Conservation (phyloP, 768 basidiomycete genomes). For the Leucogyrophana mollusca region DNA sequence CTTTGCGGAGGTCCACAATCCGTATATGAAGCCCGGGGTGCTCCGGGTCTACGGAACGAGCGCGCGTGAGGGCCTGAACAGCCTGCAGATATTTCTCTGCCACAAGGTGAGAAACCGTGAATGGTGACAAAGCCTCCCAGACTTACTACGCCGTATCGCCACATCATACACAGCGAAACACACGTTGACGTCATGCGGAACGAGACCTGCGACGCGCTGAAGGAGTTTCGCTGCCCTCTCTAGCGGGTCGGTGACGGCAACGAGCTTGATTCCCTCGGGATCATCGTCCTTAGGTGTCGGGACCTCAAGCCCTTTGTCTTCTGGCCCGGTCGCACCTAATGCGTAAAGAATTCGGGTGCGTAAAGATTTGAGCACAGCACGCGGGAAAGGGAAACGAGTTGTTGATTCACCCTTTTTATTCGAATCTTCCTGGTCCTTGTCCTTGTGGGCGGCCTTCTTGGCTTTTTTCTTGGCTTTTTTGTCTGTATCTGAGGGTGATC, state of each 20-base stretch:
- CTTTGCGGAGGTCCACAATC: slow-evolving; percentile 58
- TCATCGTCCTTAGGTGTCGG: slow-evolving; percentile 71
- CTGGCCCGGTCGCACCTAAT: slow-evolving; percentile 33
- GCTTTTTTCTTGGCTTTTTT: slow-evolving; percentile 88
- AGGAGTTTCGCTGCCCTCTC: slow-evolving; percentile 76
- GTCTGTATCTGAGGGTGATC: slow-evolving; percentile 54
- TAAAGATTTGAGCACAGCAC: slow-evolving; percentile 8
- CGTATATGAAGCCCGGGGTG: slow-evolving; percentile 73
- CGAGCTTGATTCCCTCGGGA: slow-evolving; percentile 74
- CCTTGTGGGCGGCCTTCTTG: slow-evolving; percentile 69
- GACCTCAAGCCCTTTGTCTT: slow-evolving; percentile 72
- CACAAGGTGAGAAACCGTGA: slow-evolving; percentile 1
- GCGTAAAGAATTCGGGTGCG: slow-evolving; percentile 18
- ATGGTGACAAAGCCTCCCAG: neutral
- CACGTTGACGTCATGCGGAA: slow-evolving; percentile 54
- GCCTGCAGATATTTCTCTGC: slow-evolving; percentile 84
- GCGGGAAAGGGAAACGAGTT: slow-evolving; percentile 8
- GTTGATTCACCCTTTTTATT: slow-evolving; percentile 60
- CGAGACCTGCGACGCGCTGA: slow-evolving; percentile 55
- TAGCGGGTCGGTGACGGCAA: slow-evolving; percentile 61
- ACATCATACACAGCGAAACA: slow-evolving; percentile 83
- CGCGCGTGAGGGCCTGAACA: slow-evolving; percentile 59
- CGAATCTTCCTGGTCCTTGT: slow-evolving; percentile 48
- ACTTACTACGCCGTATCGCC: slow-evolving; percentile 73
- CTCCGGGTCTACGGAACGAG: slow-evolving; percentile 49